Conservation (phyloP, 495 filamentous ascomycete species). For the Podospora anserina region DNA sequence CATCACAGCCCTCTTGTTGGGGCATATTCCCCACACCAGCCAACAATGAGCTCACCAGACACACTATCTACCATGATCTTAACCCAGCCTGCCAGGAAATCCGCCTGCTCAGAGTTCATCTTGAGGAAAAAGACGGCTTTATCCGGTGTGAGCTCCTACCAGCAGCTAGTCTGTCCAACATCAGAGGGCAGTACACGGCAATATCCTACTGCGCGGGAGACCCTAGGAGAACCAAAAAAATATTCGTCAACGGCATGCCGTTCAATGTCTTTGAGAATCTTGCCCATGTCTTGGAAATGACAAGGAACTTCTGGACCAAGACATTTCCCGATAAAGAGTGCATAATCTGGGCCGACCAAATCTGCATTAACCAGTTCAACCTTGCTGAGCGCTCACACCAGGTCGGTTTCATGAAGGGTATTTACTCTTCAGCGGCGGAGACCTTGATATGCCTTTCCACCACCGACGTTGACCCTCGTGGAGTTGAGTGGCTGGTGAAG, state of each 20-base stretch:
- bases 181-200: background rate
- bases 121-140: background rate
- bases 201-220: background rate
- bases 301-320: constrained; percentile 17
- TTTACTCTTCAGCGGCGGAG: background rate
- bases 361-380: constrained; percentile 28
- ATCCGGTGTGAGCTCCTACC: background rate
- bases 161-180: background rate
- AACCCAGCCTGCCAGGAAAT: constrained; percentile 8
- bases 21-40: constrained; percentile 14
- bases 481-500: constrained; percentile 9
- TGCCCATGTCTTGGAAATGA: constrained; percentile 17
- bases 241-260: constrained; percentile 21
- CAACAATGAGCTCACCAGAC: constrained; percentile 9
- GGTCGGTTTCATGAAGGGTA: constrained; percentile 5
- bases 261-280: constrained; percentile 27
- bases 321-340: constrained; percentile 4
- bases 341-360: constrained; percentile 21
- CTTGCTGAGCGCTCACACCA: constrained; percentile 26
- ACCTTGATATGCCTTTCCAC: background rate
- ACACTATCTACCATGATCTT: constrained; percentile 3
- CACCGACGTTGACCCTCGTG: background rate
- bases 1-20: background rate
- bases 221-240: background rate
- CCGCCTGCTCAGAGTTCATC: constrained; percentile 10